Percentiles rank a stretch among this genome's conserved stretches.
Evolutionary conservation across 257 asterid species (phyloP).

Genomic region (Linderniella brevidens): DNA sequence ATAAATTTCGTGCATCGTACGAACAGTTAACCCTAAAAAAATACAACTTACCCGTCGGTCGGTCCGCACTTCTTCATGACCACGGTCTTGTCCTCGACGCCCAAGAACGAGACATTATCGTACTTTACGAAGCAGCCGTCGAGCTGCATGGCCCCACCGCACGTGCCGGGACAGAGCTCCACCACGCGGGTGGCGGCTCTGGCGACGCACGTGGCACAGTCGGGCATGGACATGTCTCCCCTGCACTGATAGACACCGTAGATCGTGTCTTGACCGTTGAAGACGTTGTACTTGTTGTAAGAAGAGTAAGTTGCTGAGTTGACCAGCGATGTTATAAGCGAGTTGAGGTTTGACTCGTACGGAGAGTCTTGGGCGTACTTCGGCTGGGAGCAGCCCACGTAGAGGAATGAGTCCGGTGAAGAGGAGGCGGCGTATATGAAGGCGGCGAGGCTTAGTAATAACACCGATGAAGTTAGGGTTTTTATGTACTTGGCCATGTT

Average conservation of each 20-base stretch:
- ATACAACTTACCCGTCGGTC: conserved; percentile 37
- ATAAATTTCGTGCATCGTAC: no score
- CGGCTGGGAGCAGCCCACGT: conserved; percentile 76
- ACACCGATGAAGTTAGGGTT: no score
- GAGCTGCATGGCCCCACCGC: conserved; percentile 78
- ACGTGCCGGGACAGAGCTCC: no score
- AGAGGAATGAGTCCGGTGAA: conserved; percentile 28
- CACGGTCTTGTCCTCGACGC: conserved; percentile 67
- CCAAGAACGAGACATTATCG: conserved; percentile 55
- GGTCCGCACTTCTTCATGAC: conserved; percentile 89
- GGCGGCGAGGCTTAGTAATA: no score
- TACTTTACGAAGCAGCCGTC: conserved; percentile 79
- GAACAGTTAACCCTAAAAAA: no score
- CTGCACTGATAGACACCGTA: conserved; percentile 78
- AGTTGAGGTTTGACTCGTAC: conserved; percentile 61
- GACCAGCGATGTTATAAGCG: conserved; percentile 65
- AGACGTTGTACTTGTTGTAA: conserved; percentile 65
- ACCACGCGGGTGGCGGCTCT: no score
- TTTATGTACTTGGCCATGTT: no score
- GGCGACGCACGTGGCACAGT: no score
- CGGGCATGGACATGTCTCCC: conserved; percentile 83
- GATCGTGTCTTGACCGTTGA: conserved; percentile 32
- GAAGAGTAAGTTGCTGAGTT: conserved; percentile 84
- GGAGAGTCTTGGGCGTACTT: conserved; percentile 35
- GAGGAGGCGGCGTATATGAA: no score